Evolutionary conservation across 2,329 filamentous ascomycete species (phyloP), one percentile per base, ranked within the genome.

Genomic region (Verticillium alfalfae): DNA sequence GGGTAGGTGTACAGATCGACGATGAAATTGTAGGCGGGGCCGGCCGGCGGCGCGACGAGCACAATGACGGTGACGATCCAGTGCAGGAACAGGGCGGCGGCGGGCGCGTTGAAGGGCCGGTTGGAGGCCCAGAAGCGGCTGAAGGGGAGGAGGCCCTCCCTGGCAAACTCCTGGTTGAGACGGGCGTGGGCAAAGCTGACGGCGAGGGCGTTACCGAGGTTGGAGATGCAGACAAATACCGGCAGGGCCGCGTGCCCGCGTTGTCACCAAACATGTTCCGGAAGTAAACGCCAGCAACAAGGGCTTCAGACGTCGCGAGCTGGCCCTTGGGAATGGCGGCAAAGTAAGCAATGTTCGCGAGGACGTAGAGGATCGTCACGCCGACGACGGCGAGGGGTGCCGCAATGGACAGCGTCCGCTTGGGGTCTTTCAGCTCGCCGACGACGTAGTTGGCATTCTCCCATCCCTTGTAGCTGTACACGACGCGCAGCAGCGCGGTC

Each of bases 81-180:
- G 70, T 90, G 88, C 22, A 90, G 78, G 66, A 90, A 84, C 9
- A 87, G 73, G 71, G 81, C 75, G 7, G 85, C 77, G n/a, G 84
- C 80, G 0, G 88, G 88, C 0, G 88, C 82, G 61, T 87, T 85
- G 64, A 87, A 88, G 0, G 88, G 89, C 72, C 82, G 84, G 68
- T 87, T 88, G 3, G 86, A 89, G 0, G 88, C 88, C 85, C 86
- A 91, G 70, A 91, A 84, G 2, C 79, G 79, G 63, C 84, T 86
- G 60, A 82, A 88, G 0, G 89, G 89, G 15, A 91, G 69, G 5
- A 91, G 76, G 0, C 88, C 88, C 68, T 92, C 88, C 68, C 89
- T 89, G 1, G 85, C 89, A 55, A 91, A 77, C 70, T 91, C 88
- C 65, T 88, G 85, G 66, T 85, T 87, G 10, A 88, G 67, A 1